A percentile compares a stretch with the other conserved stretches of the same genome.
These are phyloP conservation scores for Phialophora verrucosa DNA, from an alignment of 2,329 filamentous ascomycete species.

Conservation along the genomic window DNA sequence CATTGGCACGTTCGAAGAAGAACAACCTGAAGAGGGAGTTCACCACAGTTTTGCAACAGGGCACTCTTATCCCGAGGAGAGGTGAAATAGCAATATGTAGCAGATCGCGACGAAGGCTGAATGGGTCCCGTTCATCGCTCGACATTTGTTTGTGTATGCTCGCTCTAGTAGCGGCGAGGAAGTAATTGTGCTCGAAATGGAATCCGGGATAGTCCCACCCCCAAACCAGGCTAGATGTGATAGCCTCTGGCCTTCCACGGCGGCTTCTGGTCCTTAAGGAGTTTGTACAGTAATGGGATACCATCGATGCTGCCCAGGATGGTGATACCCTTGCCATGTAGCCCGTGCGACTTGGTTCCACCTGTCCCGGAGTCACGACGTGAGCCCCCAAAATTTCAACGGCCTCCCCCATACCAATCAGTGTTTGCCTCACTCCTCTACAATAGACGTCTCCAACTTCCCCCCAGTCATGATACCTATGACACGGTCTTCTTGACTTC, in stretches of 20 bases:
- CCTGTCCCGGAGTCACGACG: background rate
- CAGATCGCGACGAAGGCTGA: background rate
- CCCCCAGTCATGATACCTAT: background rate
- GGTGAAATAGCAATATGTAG: too few relatives aligned
- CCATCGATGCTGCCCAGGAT: background rate
- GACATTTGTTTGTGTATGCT: background rate
- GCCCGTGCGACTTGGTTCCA: background rate
- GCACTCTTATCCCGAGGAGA: background rate
- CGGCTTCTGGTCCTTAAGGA: background rate
- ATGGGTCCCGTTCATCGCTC: background rate
- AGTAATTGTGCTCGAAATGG: background rate
- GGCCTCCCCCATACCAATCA: background rate
- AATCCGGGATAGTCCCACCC: background rate
- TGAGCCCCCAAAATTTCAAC: background rate
- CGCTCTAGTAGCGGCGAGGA: background rate
- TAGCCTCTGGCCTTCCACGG: background rate
- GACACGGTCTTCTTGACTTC: constrained; percentile 39
- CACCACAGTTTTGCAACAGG: background rate
- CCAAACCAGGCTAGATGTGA: background rate
- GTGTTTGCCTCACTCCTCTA: background rate
- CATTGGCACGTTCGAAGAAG: too few relatives aligned
- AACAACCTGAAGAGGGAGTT: too few relatives aligned
- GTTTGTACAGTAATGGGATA: background rate
- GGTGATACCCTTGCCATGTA: background rate
- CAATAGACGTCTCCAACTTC: background rate